These are phyloP conservation scores for Breviolum minutum DNA, from an alignment of 73 alveolate genomes.

Conservation along the genomic window DNA sequence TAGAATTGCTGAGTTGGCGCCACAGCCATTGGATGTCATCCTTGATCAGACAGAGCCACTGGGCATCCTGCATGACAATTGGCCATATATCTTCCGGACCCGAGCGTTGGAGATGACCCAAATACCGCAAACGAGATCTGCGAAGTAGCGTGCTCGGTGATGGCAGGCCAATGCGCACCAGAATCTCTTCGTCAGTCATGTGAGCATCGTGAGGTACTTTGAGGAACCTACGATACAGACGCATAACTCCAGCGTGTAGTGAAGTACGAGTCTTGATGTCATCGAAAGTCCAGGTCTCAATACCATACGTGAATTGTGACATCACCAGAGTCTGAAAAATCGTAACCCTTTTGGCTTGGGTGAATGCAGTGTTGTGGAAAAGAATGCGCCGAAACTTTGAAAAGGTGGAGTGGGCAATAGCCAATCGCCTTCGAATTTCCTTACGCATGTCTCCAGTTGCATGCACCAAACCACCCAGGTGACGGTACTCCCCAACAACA, in stretches of 20 bases:
- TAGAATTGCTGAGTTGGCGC: neutral
- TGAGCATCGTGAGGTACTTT: neutral
- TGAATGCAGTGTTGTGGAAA: neutral
- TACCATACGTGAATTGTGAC: neutral
- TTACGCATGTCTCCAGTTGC: neutral
- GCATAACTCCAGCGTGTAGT: too few species aligned
- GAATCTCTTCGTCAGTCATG: neutral
- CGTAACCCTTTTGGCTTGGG: neutral
- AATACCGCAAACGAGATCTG: neutral
- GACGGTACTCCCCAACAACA: neutral
- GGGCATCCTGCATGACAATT: neutral
- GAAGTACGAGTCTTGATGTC: too few species aligned
- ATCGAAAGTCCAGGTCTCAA: neutral
- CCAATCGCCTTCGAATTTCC: neutral
- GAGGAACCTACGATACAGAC: neutral
- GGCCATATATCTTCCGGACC: neutral
- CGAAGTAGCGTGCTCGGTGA: neutral
- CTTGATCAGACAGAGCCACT: neutral
- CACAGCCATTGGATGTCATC: neutral
- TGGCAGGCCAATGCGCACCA: neutral
- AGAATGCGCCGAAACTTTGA: neutral
- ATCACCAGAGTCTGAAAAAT: neutral
- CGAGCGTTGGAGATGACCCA: neutral
- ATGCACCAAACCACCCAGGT: neutral
- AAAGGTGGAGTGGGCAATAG: neutral